Base-by-base conservation (phyloP, 768 basidiomycete genomes). In the Leccinum disarticulatum region DNA sequence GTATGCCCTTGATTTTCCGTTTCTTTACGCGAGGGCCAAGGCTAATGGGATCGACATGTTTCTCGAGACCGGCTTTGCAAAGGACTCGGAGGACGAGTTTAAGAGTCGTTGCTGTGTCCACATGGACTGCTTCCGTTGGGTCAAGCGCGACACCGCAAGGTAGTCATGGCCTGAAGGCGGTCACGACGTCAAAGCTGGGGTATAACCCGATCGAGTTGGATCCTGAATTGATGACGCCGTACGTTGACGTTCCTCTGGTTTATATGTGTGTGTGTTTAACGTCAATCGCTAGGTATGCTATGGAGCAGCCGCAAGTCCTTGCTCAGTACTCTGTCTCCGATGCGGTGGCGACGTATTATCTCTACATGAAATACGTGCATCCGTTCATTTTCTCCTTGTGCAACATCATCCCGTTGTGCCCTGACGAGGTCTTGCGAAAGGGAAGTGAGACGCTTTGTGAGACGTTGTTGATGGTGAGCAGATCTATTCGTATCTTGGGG, bases 301-400 rank as follows among this genome's bases (percentile, higher is more conserved):
- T 93, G 73, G 97, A 98, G 69, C 93, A 95, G 65, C 97, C 97
- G 0, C 95, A 98, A 70, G 74, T 86, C 2, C 85, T 99, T 17
- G 96, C 97, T 0, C 93, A 95, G 70, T 99, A 99, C 75, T 98
- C 97, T 66, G 97, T 99, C 28, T 99, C 97, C 73, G 97, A 99
- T 81, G 97, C 97, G 0, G 97, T 98, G 10, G 96, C 97, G n/a
- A 99, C 97, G 1, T 98, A 99, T 73, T 98, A 98, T 74, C 83
- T 99, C 36, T 98, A 99, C 77, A 99, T 98, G 97, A 99, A 98
- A 95, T 99, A 99, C 68, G 95, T 99, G 10, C 95, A 98, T 70
- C 97, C 97, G 0, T 99, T 99, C 82, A 93, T 99, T 62, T 99
- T 99, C 78, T 98, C 97, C 9, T 77, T 99, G 38, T 98, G 97